Base-by-base conservation (phyloP, 345 rosid genomes). In the Syzygium aqueum region DNA sequence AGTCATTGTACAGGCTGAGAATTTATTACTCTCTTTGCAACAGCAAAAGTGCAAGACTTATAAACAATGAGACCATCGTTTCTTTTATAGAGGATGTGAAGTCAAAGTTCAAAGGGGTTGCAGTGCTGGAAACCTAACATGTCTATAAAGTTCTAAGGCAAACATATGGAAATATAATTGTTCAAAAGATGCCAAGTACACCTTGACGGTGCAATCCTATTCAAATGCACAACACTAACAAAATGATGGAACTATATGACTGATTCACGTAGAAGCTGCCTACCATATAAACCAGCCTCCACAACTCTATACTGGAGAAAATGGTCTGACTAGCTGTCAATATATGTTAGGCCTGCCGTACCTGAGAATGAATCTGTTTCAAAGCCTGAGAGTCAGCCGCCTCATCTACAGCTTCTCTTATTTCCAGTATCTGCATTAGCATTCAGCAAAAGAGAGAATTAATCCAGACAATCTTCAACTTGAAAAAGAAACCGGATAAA, bases 351-450 rank as follows among this genome's bases (percentile, higher is more conserved):
- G 61, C 85, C 22, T 77, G 87, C 30, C 89, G 86, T 92, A 97
- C 99, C 96, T 84, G 92, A 85, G 94, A 90, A 21, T 90, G 91
- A 59, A 97, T 94, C 87, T 91, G 92, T 87, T 90, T 92, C 85
- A 97, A 90, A 86, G 92, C 91, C 86, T 88, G 89, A 33, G 96
- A 89, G 88, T 93, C 93, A 37, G 93, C 61, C 52, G 98, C 97
- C 88, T 97, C 98, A 88, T 95, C 94, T 84, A 97, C 97, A 27
- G 95, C 93, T 94, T 96, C 98, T 89, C 99, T 95, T 86, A 97
- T 92, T 88, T 97, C 97, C 98, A 97, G 92, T 88, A 97, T 92
- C 99, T 97, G 93, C 87, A 86, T 83, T 49, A 51, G 82, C 84
- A 87, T 88, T 40, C 28, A 63, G 56, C 25, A 78, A 51, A 80